Conservation (phyloP, 192 early-diverging fungal species). For the Coemansia sp. region DNA sequence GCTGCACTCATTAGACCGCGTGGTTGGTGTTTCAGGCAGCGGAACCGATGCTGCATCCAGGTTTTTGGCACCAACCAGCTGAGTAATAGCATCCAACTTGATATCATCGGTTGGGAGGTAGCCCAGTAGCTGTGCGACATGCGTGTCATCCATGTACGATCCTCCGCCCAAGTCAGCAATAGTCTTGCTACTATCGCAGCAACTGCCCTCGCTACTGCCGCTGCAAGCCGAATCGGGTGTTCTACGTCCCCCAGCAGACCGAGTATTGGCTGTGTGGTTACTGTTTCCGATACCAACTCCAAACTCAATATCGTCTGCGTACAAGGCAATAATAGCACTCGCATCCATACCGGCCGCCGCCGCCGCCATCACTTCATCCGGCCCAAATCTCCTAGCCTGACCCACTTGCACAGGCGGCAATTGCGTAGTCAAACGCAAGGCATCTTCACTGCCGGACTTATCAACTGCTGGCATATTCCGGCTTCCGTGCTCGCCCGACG, state of each 20-base stretch:
- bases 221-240: constrained; percentile 10
- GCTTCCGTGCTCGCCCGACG: constrained; percentile 9
- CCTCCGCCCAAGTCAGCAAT: not conserved
- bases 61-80: constrained; percentile 11
- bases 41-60: constrained; percentile 21
- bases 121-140: not conserved
- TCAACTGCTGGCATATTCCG: not conserved
- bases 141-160: constrained; percentile 1
- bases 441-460: not conserved
- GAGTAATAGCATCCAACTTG: not conserved
- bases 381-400: not conserved
- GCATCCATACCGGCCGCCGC: constrained; percentile 7
- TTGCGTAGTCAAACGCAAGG: not conserved
- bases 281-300: not conserved
- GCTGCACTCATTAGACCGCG: not conserved
- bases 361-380: not conserved
- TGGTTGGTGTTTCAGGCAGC: constrained; percentile 32
- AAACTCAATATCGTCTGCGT: constrained; percentile 5
- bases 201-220: constrained; percentile 18
- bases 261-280: not conserved
- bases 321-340: constrained; percentile 35
- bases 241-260: constrained; percentile 1
- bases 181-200: not conserved
- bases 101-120: not conserved
- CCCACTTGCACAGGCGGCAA: constrained; percentile 2